Evolutionary conservation across 495 filamentous ascomycete species (phyloP).

Genomic region (Penicillium psychrofluorescens): DNA sequence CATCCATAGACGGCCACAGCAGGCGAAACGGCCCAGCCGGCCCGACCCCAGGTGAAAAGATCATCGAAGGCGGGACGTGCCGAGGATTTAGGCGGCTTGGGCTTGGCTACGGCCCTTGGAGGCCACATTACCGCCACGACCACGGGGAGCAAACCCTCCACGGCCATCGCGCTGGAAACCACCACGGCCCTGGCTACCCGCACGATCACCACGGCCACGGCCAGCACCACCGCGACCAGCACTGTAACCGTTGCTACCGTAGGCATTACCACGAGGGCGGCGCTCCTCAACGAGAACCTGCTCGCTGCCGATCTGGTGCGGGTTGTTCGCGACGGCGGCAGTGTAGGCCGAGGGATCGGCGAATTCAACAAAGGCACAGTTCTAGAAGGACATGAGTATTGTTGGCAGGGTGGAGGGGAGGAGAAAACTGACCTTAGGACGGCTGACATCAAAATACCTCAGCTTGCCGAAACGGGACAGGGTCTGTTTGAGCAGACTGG

Average conservation of each 20-base stretch:
- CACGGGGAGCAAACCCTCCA: slow-evolving; percentile 45
- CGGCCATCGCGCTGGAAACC: slow-evolving; percentile 61
- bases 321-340: slow-evolving; percentile 76
- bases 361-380: slow-evolving; percentile 95
- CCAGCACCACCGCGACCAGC: slow-evolving; percentile 48
- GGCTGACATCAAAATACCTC: slow-evolving; percentile 82
- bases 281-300: slow-evolving; percentile 84
- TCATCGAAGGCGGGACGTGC: background rate
- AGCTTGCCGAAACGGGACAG: slow-evolving; percentile 71
- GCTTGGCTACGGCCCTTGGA: slow-evolving; percentile 43
- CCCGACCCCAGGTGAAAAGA: slow-evolving; percentile 1
- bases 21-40: background rate
- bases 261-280: slow-evolving; percentile 62
- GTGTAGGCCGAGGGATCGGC: slow-evolving; percentile 67
- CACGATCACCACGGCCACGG: slow-evolving; percentile 64
- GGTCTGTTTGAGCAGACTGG: slow-evolving; percentile 55
- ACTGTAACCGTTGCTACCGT: slow-evolving; percentile 53
- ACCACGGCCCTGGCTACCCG: slow-evolving; percentile 59
- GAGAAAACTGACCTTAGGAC: slow-evolving; percentile 64
- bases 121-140: slow-evolving; percentile 46
- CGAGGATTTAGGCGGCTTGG: slow-evolving; percentile 35
- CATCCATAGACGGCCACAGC: slow-evolving; percentile 3
- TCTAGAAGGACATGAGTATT: slow-evolving; percentile 42
- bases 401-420: background rate
- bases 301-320: slow-evolving; percentile 74